Evolutionary conservation across 306 rosid genomes (phyloP).

Genomic region (Fragaria nilgerrensis): DNA sequence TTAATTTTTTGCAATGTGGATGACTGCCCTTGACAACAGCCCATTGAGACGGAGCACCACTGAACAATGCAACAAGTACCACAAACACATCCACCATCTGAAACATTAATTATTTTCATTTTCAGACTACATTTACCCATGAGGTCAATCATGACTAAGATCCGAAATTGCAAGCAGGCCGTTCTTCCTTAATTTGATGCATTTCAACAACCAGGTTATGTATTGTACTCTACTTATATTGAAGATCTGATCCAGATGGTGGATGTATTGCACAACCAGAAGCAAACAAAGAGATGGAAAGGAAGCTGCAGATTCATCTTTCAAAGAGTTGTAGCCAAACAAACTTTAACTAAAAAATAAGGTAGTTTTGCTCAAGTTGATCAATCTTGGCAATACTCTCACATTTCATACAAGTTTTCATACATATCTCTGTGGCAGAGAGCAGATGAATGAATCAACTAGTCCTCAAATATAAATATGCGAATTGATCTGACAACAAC

Average conservation of each 20-base stretch:
- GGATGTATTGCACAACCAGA: no score
- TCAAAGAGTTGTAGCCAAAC: neutral
- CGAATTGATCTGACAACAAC: neutral
- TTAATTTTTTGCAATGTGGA: slow-evolving; percentile 46
- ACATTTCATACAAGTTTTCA: neutral
- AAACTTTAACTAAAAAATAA: neutral
- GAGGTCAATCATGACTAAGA: neutral
- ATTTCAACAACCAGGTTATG: neutral
- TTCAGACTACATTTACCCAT: neutral
- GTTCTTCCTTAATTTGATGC: neutral
- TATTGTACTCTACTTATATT: neutral
- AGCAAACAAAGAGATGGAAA: neutral
- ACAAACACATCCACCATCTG: slow-evolving; percentile 64
- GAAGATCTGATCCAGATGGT: neutral
- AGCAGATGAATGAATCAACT: slow-evolving; percentile 14
- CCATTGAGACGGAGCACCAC: slow-evolving; percentile 54
- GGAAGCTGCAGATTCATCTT: neutral
- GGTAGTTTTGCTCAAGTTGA: slow-evolving; percentile 12
- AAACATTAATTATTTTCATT: slow-evolving; percentile 10
- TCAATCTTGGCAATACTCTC: slow-evolving; percentile 3
- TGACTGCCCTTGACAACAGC: slow-evolving; percentile 53
- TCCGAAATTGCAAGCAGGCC: neutral
- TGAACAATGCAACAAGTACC: slow-evolving; percentile 57
- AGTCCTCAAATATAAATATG: slow-evolving; percentile 27
- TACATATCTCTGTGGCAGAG: slow-evolving; percentile 1